Evolutionary conservation across 176 grass and related monocot species (phyloP).

Genomic region (Dendrocalamus sinicus): DNA sequence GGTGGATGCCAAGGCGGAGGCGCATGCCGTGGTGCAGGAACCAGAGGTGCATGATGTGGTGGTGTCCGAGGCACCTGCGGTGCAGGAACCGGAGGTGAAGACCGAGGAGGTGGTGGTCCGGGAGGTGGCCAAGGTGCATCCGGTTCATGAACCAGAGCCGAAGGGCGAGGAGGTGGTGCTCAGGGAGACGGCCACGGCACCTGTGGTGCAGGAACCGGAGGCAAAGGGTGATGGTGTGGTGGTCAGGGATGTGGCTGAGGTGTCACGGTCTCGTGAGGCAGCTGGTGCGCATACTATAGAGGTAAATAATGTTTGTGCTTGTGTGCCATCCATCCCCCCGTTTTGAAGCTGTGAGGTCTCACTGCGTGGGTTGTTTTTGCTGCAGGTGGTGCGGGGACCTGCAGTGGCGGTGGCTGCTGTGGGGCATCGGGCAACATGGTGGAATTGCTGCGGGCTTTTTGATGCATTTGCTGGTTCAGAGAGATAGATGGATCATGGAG

Average conservation of each 20-base stretch:
- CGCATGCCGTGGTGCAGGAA: slow-evolving; percentile 44
- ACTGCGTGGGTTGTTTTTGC: slow-evolving; percentile 29
- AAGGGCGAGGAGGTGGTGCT: slow-evolving; percentile 22
- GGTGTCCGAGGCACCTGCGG: slow-evolving; percentile 28
- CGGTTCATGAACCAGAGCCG: slow-evolving; percentile 38
- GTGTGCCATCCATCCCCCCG: background rate
- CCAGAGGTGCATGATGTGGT: slow-evolving; percentile 50
- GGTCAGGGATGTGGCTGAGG: slow-evolving; percentile 27
- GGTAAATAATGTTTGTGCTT: slow-evolving; percentile 40
- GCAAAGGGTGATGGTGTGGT: slow-evolving; percentile 23
- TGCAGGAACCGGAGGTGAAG: slow-evolving; percentile 44
- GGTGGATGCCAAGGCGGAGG: slow-evolving; percentile 37
- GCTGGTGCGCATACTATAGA: slow-evolving; percentile 38
- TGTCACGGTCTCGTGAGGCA: slow-evolving; percentile 40
- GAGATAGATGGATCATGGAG: slow-evolving; percentile 46
- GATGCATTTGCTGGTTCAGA: slow-evolving; percentile 65
- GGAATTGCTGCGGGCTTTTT: slow-evolving; percentile 82
- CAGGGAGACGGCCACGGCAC: slow-evolving; percentile 27
- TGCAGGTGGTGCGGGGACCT: slow-evolving; percentile 48
- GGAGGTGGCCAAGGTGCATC: slow-evolving; percentile 34
- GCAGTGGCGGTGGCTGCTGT: slow-evolving; percentile 42
- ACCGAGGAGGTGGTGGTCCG: slow-evolving; percentile 19
- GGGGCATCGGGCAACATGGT: slow-evolving; percentile 61
- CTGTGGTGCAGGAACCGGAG: slow-evolving; percentile 41
- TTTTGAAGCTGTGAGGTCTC: slow-evolving; percentile 40